Percentiles rank a stretch among this genome's conserved stretches.
Evolutionary conservation across 2,329 filamentous ascomycete species (phyloP).

Genomic region (Beauveria medogensis): DNA sequence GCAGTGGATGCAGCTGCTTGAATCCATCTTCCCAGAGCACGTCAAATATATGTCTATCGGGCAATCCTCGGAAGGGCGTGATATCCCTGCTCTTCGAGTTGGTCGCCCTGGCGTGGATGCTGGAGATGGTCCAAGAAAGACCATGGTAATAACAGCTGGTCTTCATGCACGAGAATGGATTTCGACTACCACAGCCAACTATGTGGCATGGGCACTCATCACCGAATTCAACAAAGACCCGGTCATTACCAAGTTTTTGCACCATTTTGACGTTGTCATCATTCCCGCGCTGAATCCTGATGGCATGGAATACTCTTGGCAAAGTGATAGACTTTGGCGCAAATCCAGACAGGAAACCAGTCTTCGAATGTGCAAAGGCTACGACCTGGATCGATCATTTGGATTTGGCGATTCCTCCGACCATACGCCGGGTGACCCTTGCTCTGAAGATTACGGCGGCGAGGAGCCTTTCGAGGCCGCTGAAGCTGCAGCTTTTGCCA

Average conservation of each 20-base stretch:
- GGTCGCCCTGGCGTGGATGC: slow-evolving; percentile 46
- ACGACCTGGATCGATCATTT: slow-evolving; percentile 85
- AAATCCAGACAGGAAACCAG: slow-evolving; percentile 84
- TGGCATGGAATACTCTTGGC: slow-evolving; percentile 91
- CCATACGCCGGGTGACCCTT: slow-evolving; percentile 63
- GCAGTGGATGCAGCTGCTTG: slow-evolving; percentile 87
- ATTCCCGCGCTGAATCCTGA: slow-evolving; percentile 88
- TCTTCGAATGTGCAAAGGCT: slow-evolving; percentile 73
- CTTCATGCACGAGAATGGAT: slow-evolving; percentile 97
- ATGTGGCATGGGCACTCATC: slow-evolving; percentile 81
- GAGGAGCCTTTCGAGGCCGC: slow-evolving; percentile 73
- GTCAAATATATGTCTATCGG: slow-evolving; percentile 69
- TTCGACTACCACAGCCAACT: slow-evolving; percentile 82
- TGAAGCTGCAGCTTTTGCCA: slow-evolving; percentile 66
- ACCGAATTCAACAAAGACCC: slow-evolving; percentile 68
- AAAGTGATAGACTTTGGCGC: slow-evolving; percentile 84
- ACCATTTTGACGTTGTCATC: slow-evolving; percentile 81
- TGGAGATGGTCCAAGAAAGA: slow-evolving; percentile 51
- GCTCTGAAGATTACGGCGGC: slow-evolving; percentile 84
- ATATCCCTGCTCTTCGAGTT: slow-evolving; percentile 74
- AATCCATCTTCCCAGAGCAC: slow-evolving; percentile 81
- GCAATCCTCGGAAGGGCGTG: slow-evolving; percentile 78
- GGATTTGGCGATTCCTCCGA: slow-evolving; percentile 74
- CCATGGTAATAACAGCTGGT: slow-evolving; percentile 74
- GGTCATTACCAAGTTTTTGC: slow-evolving; percentile 67